phyloP scores from a whole-genome alignment of 495 filamentous ascomycete genomes.

The Aspergillus bridgeri region DNA sequence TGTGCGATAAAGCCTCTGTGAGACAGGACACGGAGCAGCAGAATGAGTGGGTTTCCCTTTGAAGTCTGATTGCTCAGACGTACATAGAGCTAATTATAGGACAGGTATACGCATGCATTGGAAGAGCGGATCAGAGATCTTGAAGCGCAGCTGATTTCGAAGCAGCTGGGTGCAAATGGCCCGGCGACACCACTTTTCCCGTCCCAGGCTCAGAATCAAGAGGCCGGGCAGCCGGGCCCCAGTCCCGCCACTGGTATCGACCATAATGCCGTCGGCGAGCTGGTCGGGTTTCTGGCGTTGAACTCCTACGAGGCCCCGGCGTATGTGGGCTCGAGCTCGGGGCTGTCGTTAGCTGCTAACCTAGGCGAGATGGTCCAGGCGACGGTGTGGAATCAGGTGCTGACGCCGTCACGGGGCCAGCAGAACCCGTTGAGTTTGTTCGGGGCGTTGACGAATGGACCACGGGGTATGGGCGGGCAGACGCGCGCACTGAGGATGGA shows the following conservation, averaged over 20 bases:
- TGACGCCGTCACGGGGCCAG: constrained; percentile 34
- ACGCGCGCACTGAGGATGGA: constrained; percentile 31
- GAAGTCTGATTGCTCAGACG: no score
- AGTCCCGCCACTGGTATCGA: constrained; percentile 26
- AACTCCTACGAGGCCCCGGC: constrained; percentile 46
- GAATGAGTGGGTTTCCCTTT: constrained; percentile 32
- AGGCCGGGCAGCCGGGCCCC: constrained; percentile 20
- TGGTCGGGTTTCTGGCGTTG: constrained; percentile 50
- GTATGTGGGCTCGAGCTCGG: constrained; percentile 53
- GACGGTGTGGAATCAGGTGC: constrained; percentile 51
- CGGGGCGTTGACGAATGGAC: neutral
- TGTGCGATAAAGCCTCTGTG: constrained; percentile 48
- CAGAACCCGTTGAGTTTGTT: constrained; percentile 16
- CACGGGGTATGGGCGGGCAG: neutral
- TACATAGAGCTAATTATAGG: neutral
- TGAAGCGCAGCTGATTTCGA: constrained; percentile 34
- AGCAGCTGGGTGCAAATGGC: constrained; percentile 15
- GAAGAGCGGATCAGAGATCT: constrained; percentile 48
- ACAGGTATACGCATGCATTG: constrained; percentile 28
- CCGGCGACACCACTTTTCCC: constrained; percentile 21
- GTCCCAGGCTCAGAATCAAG: constrained; percentile 22
- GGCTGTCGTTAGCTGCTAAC: constrained; percentile 46
- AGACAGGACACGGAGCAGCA: constrained; percentile 41
- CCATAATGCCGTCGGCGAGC: constrained; percentile 47
- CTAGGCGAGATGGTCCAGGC: constrained; percentile 53